Evolutionary conservation across 2,329 filamentous ascomycete species (phyloP), one percentile per base, ranked within the genome.

Genomic region (Dothideomycetidae sp.): DNA sequence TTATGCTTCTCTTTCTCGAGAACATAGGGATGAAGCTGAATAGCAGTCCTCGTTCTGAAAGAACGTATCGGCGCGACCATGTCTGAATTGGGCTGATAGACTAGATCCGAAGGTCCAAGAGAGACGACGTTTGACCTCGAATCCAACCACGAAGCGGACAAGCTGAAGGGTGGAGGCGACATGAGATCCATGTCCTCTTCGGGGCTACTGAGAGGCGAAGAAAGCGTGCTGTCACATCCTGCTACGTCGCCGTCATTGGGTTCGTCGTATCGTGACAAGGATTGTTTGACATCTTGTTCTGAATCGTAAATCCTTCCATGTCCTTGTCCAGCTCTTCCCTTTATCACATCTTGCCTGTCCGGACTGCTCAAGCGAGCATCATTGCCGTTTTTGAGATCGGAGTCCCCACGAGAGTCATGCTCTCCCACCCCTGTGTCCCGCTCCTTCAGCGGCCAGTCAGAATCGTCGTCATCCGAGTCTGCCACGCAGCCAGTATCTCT

Each of bases 401-500:
- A 9, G 9, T 9, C 29, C 12, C 29, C 21, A 7, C n/a, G 21
- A 7, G 14, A 9, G 29, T 31, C 29, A 9, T 13, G 29, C 46
- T 47, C 33, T 49, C 46, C 41, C 45, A 47, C 48, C 16, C 29
- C 19, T 37, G 29, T 26, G 16, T 18, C 10, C 16, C 17, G 12
- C 12, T 46, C 21, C 17, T 40, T 41, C 31, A 15, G 39, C 7
- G n/a, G 7, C 21, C 26, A 42, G 13, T 41, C 29, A 10, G 18
- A 29, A 35, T 63, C 62, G 35, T 67, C 64, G 40, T 66, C 64
- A 55, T 68, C 64, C 42, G 64, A 67, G 51, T 67, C 64, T 53
- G 56, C 57, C 45, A 67, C 64, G 53, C 60, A 66, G 46, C 64
- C 64, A 53, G 53, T 58, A 48, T 59, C 53, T 47, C 62, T 58